A percentile compares a stretch with the other conserved stretches of the same genome.
Conservation (phyloP, 148 eudicot species). For the Rhododendron mucronatum region DNA sequence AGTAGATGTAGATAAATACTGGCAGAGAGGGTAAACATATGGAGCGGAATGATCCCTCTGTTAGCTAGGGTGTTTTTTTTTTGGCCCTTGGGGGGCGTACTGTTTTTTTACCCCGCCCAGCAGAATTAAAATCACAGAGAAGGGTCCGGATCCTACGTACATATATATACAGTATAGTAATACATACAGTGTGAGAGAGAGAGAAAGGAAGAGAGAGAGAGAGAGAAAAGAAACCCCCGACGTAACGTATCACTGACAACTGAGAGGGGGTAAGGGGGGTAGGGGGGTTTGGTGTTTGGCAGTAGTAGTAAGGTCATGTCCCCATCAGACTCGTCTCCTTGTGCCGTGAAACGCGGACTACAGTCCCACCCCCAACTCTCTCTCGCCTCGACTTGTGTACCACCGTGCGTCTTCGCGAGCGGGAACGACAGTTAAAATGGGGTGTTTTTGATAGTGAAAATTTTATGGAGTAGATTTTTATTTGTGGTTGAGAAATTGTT, state of each 20-base stretch:
- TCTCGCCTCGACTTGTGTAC: neutral
- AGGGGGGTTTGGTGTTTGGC: neutral
- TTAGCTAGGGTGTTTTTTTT: neutral
- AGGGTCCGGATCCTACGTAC: neutral
- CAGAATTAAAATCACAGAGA: neutral
- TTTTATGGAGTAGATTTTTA: no score
- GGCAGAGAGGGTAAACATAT: neutral
- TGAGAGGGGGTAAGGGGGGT: conserved; percentile 4
- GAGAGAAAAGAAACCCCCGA: conserved; percentile 22
- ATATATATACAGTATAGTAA: no score
- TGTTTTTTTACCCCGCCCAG: neutral
- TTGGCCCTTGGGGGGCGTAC: neutral
- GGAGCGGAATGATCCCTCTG: neutral
- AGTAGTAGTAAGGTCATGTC: conserved; percentile 32
- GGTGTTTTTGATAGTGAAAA: no score
- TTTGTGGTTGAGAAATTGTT: no score
- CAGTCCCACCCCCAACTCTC: conserved; percentile 26
- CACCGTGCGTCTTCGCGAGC: no score
- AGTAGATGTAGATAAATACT: neutral
- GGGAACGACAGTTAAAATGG: no score
- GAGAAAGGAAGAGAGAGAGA: neutral
- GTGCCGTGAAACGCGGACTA: conserved; percentile 63
- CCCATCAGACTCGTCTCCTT: conserved; percentile 38
- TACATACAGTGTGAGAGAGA: neutral
- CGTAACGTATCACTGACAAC: conserved; percentile 56